A percentile compares a stretch with the other conserved stretches of the same genome.
These are phyloP conservation scores for Pyrenochaeta sp. DNA, from an alignment of 2,329 filamentous ascomycete species.

Conservation along the genomic window DNA sequence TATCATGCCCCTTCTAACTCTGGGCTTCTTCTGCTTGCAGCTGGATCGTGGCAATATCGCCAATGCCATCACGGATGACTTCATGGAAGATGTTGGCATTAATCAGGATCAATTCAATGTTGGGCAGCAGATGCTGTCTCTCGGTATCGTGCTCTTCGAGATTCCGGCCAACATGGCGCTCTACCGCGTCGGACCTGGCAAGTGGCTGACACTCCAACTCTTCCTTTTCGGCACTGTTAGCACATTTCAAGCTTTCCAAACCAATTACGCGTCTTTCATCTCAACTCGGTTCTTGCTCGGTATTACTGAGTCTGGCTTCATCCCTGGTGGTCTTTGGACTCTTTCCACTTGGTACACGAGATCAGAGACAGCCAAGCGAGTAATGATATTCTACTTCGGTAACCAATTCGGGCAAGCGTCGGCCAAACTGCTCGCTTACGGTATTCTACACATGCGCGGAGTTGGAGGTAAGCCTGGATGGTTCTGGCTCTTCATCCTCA, in stretches of 20 bases:
- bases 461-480: constrained; percentile 52
- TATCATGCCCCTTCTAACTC: constrained; percentile 45
- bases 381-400: constrained; percentile 54
- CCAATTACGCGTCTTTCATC: constrained; percentile 52
- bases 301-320: constrained; percentile 59
- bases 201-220: constrained; percentile 52
- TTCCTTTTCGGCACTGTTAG: constrained; percentile 53
- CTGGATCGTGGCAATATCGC: constrained; percentile 56
- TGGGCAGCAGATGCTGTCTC: constrained; percentile 69
- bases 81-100: constrained; percentile 36
- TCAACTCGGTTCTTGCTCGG: constrained; percentile 51
- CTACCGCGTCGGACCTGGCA: constrained; percentile 48
- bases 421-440: constrained; percentile 48
- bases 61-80: constrained; percentile 39
- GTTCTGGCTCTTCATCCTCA: constrained; percentile 57
- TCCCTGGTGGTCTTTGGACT: constrained; percentile 68
- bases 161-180: constrained; percentile 52
- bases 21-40: constrained; percentile 46
- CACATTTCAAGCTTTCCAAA: constrained; percentile 74
- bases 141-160: constrained; percentile 73
- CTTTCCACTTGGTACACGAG: constrained; percentile 75
- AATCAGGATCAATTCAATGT: constrained; percentile 38
- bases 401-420: constrained; percentile 46
- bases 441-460: constrained; percentile 52
- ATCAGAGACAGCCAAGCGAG: constrained; percentile 49